Conservation (phyloP, 1,284 basidiomycete genomes). For the Apiotrichum montevideense region DNA sequence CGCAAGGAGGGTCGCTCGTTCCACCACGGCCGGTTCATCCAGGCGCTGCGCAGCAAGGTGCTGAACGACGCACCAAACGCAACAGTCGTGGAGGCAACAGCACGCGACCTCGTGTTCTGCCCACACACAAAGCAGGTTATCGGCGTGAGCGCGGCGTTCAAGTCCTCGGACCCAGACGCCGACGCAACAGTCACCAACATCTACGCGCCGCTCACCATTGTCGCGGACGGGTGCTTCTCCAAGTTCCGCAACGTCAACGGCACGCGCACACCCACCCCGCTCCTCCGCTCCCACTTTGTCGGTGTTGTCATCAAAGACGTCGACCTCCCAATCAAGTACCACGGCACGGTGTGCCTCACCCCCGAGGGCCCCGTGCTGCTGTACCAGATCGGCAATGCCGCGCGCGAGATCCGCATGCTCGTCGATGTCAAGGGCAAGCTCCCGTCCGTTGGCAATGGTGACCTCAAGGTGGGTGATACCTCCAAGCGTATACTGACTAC, state of each 20-base stretch:
- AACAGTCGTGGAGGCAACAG: constrained; percentile 75
- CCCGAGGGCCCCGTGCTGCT: constrained; percentile 76
- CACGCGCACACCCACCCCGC: constrained; percentile 47
- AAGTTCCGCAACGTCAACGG: constrained; percentile 57
- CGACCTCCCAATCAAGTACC: constrained; percentile 68
- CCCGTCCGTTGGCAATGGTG: constrained; percentile 58
- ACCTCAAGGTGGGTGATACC: constrained; percentile 56
- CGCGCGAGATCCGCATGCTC: constrained; percentile 77
- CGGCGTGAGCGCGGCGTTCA: constrained; percentile 57
- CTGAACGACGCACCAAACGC: constrained; percentile 49
- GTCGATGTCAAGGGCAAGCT: constrained; percentile 84
- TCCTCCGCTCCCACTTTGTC: constrained; percentile 70
- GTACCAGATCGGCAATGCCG: constrained; percentile 67
- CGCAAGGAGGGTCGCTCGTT: constrained; percentile 65
- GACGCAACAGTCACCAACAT: constrained; percentile 34
- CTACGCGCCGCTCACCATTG: constrained; percentile 71
- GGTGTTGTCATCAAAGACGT: constrained; percentile 72
- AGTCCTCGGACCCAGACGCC: constrained; percentile 10
- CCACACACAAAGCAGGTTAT: constrained; percentile 56
- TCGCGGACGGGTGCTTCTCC: constrained; percentile 94
- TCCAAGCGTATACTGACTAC: constrained; percentile 5
- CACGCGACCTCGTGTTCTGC: constrained; percentile 64
- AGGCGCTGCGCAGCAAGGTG: constrained; percentile 67
- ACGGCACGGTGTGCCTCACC: constrained; percentile 77
- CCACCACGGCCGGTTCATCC: constrained; percentile 91